Evolutionary conservation across 306 rosid genomes (phyloP).

Genomic region (Pterocarpus macrocarpus): DNA sequence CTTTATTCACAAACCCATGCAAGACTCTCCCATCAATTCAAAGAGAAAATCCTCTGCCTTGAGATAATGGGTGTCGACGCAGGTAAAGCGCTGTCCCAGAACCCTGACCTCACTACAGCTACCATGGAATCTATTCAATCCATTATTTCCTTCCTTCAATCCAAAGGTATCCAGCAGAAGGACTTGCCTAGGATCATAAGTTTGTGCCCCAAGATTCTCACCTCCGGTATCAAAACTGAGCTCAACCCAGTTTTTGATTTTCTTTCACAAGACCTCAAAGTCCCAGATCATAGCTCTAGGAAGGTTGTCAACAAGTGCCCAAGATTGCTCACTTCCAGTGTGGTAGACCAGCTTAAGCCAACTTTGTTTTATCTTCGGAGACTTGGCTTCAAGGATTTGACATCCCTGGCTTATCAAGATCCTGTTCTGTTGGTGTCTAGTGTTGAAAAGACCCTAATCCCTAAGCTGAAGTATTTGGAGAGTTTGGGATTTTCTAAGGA

Average conservation of each 20-base stretch:
- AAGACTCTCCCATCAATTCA: slow-evolving; percentile 63
- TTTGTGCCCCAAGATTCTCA: slow-evolving; percentile 78
- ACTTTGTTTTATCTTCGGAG: slow-evolving; percentile 72
- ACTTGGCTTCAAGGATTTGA: slow-evolving; percentile 74
- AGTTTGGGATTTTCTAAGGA: slow-evolving; percentile 65
- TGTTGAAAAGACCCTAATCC: slow-evolving; percentile 79
- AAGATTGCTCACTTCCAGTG: slow-evolving; percentile 79
- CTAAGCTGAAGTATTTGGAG: slow-evolving; percentile 72
- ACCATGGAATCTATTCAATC: slow-evolving; percentile 63
- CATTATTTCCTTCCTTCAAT: slow-evolving; percentile 67
- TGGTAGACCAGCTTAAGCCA: slow-evolving; percentile 81
- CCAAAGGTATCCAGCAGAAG: slow-evolving; percentile 67
- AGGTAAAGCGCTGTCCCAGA: slow-evolving; percentile 73
- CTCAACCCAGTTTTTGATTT: slow-evolving; percentile 69
- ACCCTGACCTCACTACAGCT: slow-evolving; percentile 58
- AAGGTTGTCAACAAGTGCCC: slow-evolving; percentile 82
- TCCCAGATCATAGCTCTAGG: slow-evolving; percentile 71
- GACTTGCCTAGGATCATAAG: slow-evolving; percentile 74
- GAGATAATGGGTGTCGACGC: slow-evolving; percentile 79
- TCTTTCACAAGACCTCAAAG: slow-evolving; percentile 63
- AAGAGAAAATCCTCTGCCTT: slow-evolving; percentile 82
- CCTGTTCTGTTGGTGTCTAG: slow-evolving; percentile 79
- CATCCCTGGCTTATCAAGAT: slow-evolving; percentile 74
- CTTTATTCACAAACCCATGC: slow-evolving; percentile 61
- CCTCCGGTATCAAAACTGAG: slow-evolving; percentile 60